These are phyloP conservation scores for Leptosphaerulina australis DNA, from an alignment of 2,329 filamentous ascomycete species.

Conservation along the genomic window DNA sequence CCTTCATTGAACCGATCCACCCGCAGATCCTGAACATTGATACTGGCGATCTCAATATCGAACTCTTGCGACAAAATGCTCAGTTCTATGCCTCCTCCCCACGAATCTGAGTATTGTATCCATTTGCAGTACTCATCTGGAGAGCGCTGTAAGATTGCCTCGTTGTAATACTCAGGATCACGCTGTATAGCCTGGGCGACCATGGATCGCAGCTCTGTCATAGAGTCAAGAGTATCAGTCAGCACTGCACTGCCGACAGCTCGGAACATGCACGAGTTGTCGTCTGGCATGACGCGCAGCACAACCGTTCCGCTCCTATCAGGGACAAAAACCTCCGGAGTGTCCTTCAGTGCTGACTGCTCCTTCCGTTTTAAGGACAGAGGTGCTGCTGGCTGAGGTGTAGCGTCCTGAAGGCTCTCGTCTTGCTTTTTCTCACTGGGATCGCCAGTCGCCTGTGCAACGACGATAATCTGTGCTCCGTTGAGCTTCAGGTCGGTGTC, in stretches of 20 bases:
- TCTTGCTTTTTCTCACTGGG: slow-evolving; percentile 28
- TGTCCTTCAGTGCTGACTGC: slow-evolving; percentile 59
- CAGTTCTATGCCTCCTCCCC: slow-evolving; percentile 92
- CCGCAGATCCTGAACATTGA: slow-evolving; percentile 74
- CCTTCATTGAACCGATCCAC: slow-evolving; percentile 82
- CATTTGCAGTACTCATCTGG: slow-evolving; percentile 79
- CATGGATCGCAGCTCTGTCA: slow-evolving; percentile 75
- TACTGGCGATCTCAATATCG: slow-evolving; percentile 80
- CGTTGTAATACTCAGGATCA: slow-evolving; percentile 73
- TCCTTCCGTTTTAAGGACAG: slow-evolving; percentile 53
- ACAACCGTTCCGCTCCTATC: slow-evolving; percentile 65
- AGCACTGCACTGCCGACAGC: slow-evolving; percentile 84
- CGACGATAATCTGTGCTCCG: slow-evolving; percentile 72
- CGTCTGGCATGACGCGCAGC: slow-evolving; percentile 92
- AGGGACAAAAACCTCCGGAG: slow-evolving; percentile 65
- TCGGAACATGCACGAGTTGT: slow-evolving; percentile 93
- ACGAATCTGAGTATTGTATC: slow-evolving; percentile 80
- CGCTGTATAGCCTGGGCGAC: slow-evolving; percentile 79
- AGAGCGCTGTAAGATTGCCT: slow-evolving; percentile 73
- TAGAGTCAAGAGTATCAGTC: slow-evolving; percentile 64
- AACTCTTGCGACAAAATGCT: slow-evolving; percentile 85
- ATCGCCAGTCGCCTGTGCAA: slow-evolving; percentile 52
- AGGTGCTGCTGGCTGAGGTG: slow-evolving; percentile 35
- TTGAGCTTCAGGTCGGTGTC: slow-evolving; percentile 67
- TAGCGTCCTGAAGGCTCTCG: slow-evolving; percentile 21